Evolutionary conservation across 306 rosid species (phyloP), one percentile per base, ranked within the genome.

Genomic region (Abrus precatorius): DNA sequence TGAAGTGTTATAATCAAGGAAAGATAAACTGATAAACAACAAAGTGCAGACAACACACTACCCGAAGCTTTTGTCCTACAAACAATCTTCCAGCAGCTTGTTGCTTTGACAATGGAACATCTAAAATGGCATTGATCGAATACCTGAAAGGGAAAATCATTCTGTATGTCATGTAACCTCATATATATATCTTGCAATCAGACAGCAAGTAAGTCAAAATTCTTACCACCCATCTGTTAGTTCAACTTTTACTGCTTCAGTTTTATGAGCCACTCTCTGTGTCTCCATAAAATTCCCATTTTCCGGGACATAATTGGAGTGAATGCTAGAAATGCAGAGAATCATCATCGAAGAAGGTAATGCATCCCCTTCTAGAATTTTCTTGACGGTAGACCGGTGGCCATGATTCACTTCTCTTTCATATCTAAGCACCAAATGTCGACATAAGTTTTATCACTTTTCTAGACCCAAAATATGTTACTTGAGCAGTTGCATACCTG

Each of bases 41-140:
- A 78, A 78, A 73, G 20, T 63, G 20, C 30, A 72, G 27, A 49
- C 73, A 71, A 75, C 72, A 64, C 55, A 75, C 73, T 85, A 95
- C 99, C 89, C 95, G 87, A 69, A 95, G 90, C 85, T 95, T 95
- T 89, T 90, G 99, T 72, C 99, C 99, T 11, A 91, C 95, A 82
- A 90, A 95, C 61, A 95, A 81, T 79, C 84, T 95, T 86, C 97
- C 89, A 54, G 84, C 69, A 81, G 87, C 87, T 55, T 84, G 86
- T 83, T 89, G 95, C 83, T 86, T 92, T 78, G 92, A 90, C 89
- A 95, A 87, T 50, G 77, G 83, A 81, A 59, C 89, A 67, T 95
- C 97, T 84, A 95, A 87, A 81, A 86, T 72, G 77, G 95, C 98
- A 85, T 82, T 83, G 55, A 92, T 53, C 5, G 97, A 88, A 80